Base-by-base conservation (phyloP, 2,329 filamentous ascomycete genomes). In the Chaetoscypha palmicola region DNA sequence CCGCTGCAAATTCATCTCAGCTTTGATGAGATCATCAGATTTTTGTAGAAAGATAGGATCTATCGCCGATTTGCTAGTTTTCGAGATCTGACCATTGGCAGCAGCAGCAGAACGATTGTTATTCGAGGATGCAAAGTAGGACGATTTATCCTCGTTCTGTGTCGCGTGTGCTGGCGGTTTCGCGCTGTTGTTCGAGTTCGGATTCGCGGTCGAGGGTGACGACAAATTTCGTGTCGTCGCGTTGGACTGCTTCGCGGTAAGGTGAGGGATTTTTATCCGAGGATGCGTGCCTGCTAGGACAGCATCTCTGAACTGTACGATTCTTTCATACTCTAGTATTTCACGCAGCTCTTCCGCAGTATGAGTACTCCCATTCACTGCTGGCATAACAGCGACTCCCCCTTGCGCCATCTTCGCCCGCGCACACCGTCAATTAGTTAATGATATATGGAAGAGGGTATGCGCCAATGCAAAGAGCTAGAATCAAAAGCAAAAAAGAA, bases 21-120 rank as follows among this genome's bases (percentile, higher is more conserved):
- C 87, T 67, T 80, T 84, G 61, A 92, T 79, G 54, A 94, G 71
- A 61, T 86, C 80, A 61, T 88, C 84, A 55, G 89, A 90, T 66
- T 95, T 95, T 60, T 86, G 83, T 64, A 94, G 73, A 55, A 94
- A 73, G 49, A 94, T 80, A 38, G 88, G 86, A 63, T 94, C 79
- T 67, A 92, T 85, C 64, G 83, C 81, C 48, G 80, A 78, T 52
- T 73, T 76, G 47, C 68, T 66, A 53, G 73, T 65, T 57, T 68
- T 57, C 4, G 48, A 23, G 28, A 44, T 38, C 62, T 65, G 51
- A 64, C 58, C 38, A 64, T 57, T 52, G 60, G 39, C 57, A 48
- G 61, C 52, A 11, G 39, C 57, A 48, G 61, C 52, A n/a, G 61
- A 47, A 33, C 54, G 53, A 38, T 54, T 49, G 47, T 50, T 57